A percentile compares a stretch with the other conserved stretches of the same genome.
phyloP scores from a whole-genome alignment of 352 stramenopile species.

The Globisporangium yorkense region DNA sequence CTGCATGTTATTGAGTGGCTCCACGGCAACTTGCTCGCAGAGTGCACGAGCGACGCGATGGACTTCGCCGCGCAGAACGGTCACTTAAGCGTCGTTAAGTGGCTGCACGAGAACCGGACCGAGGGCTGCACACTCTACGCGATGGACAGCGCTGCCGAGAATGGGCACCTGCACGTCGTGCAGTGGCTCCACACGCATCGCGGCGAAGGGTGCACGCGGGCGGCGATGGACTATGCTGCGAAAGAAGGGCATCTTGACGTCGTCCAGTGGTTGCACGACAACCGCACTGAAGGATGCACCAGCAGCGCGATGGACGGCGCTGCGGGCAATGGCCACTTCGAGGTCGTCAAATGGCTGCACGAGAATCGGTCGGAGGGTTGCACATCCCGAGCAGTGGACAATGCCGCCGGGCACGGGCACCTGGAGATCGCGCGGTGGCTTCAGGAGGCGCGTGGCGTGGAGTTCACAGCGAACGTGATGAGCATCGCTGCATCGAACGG shows the following conservation, averaged over 20 bases:
- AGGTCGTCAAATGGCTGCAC: constrained; percentile 8
- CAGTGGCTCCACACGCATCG: constrained; percentile 53
- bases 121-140: constrained; percentile 9
- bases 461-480: constrained; percentile 4
- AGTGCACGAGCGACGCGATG: constrained; percentile 12
- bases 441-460: constrained; percentile 1
- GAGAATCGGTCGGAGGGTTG: constrained; percentile 2
- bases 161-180: constrained; percentile 36
- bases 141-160: constrained; percentile 17
- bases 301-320: constrained; percentile 6
- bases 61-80: constrained; percentile 24
- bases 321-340: neutral
- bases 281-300: constrained; percentile 3
- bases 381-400: constrained; percentile 5
- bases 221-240: constrained; percentile 6
- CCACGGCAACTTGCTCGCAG: constrained; percentile 4
- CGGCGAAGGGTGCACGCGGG: constrained; percentile 4
- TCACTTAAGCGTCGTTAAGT: constrained; percentile 44
- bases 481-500: constrained; percentile 2
- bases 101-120: constrained; percentile 39
- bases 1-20: constrained; percentile 6
- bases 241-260: constrained; percentile 1
- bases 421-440: constrained; percentile 5
- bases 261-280: constrained; percentile 2
- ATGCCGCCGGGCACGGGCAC: neutral